Conservation (phyloP, 768 basidiomycete species). For the Lentinula boryana region DNA sequence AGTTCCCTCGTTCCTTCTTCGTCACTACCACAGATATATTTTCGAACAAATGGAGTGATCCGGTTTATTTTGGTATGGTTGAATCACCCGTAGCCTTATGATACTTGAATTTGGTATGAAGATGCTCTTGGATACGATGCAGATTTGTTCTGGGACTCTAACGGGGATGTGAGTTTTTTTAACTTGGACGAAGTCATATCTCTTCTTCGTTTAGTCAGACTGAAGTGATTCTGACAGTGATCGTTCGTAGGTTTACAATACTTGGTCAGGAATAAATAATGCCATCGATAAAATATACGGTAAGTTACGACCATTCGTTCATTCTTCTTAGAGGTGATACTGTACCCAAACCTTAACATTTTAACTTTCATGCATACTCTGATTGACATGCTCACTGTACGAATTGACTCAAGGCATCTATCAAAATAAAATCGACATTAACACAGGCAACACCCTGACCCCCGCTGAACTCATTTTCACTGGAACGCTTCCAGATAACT, state of each 20-base stretch:
- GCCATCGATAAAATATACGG: constrained; percentile 34
- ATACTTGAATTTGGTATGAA: not conserved
- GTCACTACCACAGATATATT: constrained; percentile 32
- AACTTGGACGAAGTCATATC: not conserved
- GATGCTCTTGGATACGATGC: constrained; percentile 33
- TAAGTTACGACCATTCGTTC: constrained; percentile 7
- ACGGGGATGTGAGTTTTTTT: constrained; percentile 23
- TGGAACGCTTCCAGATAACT: constrained; percentile 29
- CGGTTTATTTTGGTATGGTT: constrained; percentile 29
- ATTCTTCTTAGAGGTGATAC: not conserved
- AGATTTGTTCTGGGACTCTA: constrained; percentile 35
- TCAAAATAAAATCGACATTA: constrained; percentile 32
- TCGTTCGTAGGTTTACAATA: constrained; percentile 23
- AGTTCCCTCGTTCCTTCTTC: constrained; percentile 34
- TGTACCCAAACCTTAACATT: too few species aligned
- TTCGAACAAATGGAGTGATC: constrained; percentile 33
- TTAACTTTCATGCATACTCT: too few species aligned
- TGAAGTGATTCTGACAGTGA: not conserved
- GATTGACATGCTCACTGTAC: too few species aligned
- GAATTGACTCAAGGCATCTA: constrained; percentile 24
- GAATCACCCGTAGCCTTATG: not conserved
- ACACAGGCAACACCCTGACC: constrained; percentile 29
- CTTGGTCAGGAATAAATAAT: constrained; percentile 34
- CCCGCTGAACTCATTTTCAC: constrained; percentile 28
- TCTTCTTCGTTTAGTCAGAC: not conserved